Evolutionary conservation across 2,329 filamentous ascomycete species (phyloP).

Genomic region (Claviceps monticola): DNA sequence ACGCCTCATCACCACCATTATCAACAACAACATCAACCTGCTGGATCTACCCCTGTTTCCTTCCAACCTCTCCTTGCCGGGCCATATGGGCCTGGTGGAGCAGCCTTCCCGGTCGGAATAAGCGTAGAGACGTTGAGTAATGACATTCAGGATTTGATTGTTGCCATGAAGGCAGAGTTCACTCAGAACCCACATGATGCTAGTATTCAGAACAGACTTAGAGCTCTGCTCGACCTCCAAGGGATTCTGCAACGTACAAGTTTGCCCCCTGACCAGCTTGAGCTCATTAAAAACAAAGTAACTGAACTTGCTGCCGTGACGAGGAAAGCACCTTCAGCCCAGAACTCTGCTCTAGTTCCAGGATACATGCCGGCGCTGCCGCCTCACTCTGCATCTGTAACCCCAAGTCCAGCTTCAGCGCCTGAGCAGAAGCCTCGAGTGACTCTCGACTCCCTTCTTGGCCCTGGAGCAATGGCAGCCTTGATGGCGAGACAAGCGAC

Average conservation of each 20-base stretch:
- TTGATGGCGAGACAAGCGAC: conserved; percentile 40
- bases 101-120: conserved; percentile 30
- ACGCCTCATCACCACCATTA: conserved; percentile 8
- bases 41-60: conserved; percentile 20
- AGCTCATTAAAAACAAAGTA: conserved; percentile 75
- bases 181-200: conserved; percentile 62
- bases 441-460: conserved; percentile 45
- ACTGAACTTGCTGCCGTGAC: conserved; percentile 56
- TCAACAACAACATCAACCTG: conserved; percentile 25
- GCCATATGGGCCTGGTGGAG: conserved; percentile 19
- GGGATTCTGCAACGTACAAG: conserved; percentile 57
- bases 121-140: conserved; percentile 63
- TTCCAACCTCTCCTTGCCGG: conserved; percentile 29
- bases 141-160: conserved; percentile 70
- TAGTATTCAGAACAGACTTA: conserved; percentile 63
- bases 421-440: conserved; percentile 21
- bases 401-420: conserved; percentile 17
- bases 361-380: conserved; percentile 17
- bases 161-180: conserved; percentile 58
- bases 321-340: conserved; percentile 35
- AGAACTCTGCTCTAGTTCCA: conserved; percentile 26
- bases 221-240: conserved; percentile 76
- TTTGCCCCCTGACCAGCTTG: conserved; percentile 67
- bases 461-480: conserved; percentile 44
- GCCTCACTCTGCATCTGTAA: conserved; percentile 20